phyloP scores from a whole-genome alignment of 2,329 filamentous ascomycete genomes.

The Aotearoamyces nothofagi region DNA sequence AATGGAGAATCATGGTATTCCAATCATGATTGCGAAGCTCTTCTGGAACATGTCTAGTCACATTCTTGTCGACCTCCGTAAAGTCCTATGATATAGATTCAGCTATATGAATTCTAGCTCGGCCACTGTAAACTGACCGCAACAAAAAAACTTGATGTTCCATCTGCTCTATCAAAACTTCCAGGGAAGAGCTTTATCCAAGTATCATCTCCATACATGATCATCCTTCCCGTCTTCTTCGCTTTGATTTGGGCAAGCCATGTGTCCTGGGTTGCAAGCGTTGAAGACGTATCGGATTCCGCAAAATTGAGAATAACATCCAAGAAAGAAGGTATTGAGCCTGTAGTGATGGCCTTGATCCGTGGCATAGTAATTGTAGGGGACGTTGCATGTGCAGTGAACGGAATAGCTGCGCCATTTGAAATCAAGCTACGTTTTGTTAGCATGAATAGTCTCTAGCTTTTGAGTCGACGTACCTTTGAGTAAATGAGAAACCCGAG shows the following conservation, averaged over 20 bases:
- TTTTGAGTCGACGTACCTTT: conserved; percentile 63
- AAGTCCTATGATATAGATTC: conserved; percentile 53
- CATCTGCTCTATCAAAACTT: conserved; percentile 75
- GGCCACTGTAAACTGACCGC: conserved; percentile 46
- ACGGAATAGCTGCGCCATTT: conserved; percentile 71
- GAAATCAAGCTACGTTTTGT: conserved; percentile 73
- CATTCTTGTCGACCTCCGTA: conserved; percentile 93
- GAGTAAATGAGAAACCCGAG: conserved; percentile 78
- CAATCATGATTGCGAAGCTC: conserved; percentile 72
- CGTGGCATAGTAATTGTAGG: conserved; percentile 98
- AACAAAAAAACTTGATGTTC: conserved; percentile 96
- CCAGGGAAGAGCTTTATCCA: conserved; percentile 94
- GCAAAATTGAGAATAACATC: conserved; percentile 95
- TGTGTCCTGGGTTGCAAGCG: conserved; percentile 76
- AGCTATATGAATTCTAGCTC: conserved; percentile 14
- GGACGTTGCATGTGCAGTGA: conserved; percentile 89
- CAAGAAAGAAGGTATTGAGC: conserved; percentile 94
- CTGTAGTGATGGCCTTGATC: conserved; percentile 92
- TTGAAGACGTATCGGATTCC: conserved; percentile 83
- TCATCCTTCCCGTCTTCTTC: conserved; percentile 53
- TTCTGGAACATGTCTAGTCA: conserved; percentile 71
- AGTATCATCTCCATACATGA: conserved; percentile 97
- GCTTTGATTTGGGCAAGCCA: conserved; percentile 90
- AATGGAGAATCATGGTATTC: conserved; percentile 90
- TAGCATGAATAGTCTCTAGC: too few relatives aligned